phyloP scores from a whole-genome alignment of 768 basidiomycete genomes.

The Hydnomerulius pinastri region DNA sequence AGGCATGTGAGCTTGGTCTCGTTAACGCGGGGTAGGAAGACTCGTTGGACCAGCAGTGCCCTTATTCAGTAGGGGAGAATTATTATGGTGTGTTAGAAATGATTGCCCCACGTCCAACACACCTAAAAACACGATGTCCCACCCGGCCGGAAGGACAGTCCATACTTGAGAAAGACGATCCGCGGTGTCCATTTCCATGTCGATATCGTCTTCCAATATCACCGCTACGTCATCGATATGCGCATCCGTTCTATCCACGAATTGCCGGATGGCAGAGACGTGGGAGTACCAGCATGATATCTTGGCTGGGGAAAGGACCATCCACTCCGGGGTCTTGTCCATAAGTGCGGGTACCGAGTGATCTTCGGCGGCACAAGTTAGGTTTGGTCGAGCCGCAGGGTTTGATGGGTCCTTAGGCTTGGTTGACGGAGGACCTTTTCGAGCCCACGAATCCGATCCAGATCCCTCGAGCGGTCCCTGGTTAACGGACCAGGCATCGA shows the following conservation, averaged over 20 bases:
- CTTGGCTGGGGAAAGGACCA: constrained; percentile 52
- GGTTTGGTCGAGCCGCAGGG: constrained; percentile 16
- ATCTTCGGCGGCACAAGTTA: constrained; percentile 46
- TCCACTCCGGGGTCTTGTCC: no score
- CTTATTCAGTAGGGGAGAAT: constrained; percentile 32
- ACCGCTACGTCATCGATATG: constrained; percentile 39
- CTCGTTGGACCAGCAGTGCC: constrained; percentile 80
- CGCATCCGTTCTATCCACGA: constrained; percentile 34
- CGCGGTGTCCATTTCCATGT: constrained; percentile 63
- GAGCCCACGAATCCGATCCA: constrained; percentile 9
- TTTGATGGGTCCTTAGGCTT: neutral
- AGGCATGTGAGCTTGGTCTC: constrained; percentile 4
- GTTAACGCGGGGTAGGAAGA: constrained; percentile 39
- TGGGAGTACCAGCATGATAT: constrained; percentile 73
- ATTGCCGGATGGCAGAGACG: constrained; percentile 45
- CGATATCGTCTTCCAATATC: constrained; percentile 71
- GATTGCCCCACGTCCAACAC: constrained; percentile 8
- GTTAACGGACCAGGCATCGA: constrained; percentile 20
- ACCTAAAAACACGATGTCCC: constrained; percentile 74
- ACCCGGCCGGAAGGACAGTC: constrained; percentile 50
- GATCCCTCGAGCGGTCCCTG: neutral
- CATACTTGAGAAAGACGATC: constrained; percentile 43
- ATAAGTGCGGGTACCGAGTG: no score
- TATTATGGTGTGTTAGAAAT: constrained; percentile 2
- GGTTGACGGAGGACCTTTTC: neutral